Evolutionary conservation across 2,329 filamentous ascomycete genomes (phyloP).

Genomic region (Harringtonia lauricola): DNA sequence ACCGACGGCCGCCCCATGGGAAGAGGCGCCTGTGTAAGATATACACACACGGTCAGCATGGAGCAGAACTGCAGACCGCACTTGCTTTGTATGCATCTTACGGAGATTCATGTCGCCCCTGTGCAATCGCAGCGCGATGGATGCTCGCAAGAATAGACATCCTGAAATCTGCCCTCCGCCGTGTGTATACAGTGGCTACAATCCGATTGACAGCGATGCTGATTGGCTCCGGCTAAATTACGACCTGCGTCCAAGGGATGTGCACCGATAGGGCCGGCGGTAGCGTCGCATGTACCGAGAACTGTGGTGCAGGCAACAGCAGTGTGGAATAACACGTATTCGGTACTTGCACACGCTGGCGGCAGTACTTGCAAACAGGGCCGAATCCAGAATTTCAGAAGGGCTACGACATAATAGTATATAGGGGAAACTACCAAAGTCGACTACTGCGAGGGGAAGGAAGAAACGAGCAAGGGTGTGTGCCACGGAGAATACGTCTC

Average conservation of each 20-base stretch:
- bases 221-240: constrained; percentile 24
- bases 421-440: no score
- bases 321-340: no score
- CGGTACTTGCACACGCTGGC: neutral
- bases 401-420: neutral
- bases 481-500: neutral
- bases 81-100: no score
- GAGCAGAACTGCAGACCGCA: no score
- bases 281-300: neutral
- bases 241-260: constrained; percentile 13
- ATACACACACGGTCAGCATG: no score
- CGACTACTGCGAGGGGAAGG: neutral
- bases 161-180: no score
- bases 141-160: no score
- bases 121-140: no score
- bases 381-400: constrained; percentile 10
- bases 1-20: no score
- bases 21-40: no score
- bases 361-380: constrained; percentile 13
- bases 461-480: constrained; percentile 2
- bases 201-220: neutral
- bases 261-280: neutral
- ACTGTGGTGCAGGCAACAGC: no score
- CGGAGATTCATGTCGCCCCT: no score
- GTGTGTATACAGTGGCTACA: neutral